Percentiles rank a stretch among this genome's conserved stretches.
Evolutionary conservation across 805 yeast species (phyloP).

Genomic region (Spathaspora sp.): DNA sequence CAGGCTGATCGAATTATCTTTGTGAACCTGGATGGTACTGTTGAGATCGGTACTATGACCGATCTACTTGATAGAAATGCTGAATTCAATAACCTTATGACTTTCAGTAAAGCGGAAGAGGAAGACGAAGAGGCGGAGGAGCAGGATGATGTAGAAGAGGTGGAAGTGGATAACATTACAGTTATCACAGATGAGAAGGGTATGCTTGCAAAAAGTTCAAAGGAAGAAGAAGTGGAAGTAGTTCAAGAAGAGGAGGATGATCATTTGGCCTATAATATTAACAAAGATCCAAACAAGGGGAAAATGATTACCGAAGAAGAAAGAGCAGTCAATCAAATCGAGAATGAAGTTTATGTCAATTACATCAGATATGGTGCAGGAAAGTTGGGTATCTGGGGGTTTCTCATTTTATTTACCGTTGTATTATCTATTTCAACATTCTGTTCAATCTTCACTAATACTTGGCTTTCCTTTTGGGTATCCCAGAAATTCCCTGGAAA

Average conservation of each 20-base stretch:
- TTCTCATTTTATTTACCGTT: slow-evolving; percentile 5
- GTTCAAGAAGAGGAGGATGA: slow-evolving; percentile 5
- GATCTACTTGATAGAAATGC: slow-evolving; percentile 38
- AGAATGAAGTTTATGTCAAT: slow-evolving; percentile 26
- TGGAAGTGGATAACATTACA: not conserved
- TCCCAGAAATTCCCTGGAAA: slow-evolving; percentile 43
- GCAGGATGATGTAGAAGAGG: not conserved
- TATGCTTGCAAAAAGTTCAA: slow-evolving; percentile 11
- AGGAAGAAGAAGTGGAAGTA: slow-evolving; percentile 8
- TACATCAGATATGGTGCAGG: slow-evolving; percentile 30
- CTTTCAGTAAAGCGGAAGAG: slow-evolving; percentile 19
- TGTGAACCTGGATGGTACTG: slow-evolving; percentile 59
- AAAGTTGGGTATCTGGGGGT: slow-evolving; percentile 13
- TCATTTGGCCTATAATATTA: slow-evolving; percentile 3
- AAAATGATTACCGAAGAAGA: slow-evolving; percentile 44
- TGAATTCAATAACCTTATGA: slow-evolving; percentile 37
- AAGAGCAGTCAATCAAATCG: slow-evolving; percentile 49
- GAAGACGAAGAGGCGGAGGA: no score
- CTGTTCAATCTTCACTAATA: slow-evolving; percentile 52
- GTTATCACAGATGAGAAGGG: slow-evolving; percentile 7
- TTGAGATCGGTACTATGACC: slow-evolving; percentile 58
- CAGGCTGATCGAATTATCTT: slow-evolving; percentile 69
- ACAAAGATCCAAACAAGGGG: slow-evolving; percentile 11
- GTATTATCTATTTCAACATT: slow-evolving; percentile 38
- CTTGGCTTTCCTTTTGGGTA: slow-evolving; percentile 82